A percentile compares a stretch with the other conserved stretches of the same genome.
Conservation (phyloP, 2,329 filamentous ascomycete genomes). For the Pseudogymnoascus sp. region DNA sequence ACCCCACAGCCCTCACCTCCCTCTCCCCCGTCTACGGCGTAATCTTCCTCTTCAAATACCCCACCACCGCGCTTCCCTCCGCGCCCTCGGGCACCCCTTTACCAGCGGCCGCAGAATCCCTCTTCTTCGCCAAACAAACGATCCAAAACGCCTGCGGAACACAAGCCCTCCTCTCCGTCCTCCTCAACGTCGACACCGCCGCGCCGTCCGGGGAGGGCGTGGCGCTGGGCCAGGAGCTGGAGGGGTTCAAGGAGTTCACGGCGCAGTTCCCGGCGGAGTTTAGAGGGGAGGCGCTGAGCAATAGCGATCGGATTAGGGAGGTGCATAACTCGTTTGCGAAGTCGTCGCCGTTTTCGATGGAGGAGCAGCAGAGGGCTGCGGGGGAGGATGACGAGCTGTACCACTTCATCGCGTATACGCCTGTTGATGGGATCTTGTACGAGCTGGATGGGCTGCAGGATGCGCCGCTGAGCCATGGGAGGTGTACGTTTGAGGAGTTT, state of each 20-base stretch:
- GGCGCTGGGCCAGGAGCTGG: slow-evolving; percentile 51
- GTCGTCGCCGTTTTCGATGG: slow-evolving; percentile 81
- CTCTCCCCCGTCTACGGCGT: slow-evolving; percentile 83
- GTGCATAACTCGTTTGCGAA: slow-evolving; percentile 69
- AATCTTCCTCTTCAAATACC: slow-evolving; percentile 98
- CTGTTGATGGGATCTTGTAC: slow-evolving; percentile 71
- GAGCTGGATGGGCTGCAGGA: slow-evolving; percentile 93
- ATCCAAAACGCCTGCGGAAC: slow-evolving; percentile 99
- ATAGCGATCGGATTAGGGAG: slow-evolving; percentile 50
- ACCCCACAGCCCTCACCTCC: slow-evolving; percentile 61
- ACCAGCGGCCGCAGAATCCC: slow-evolving; percentile 58
- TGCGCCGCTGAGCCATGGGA: slow-evolving; percentile 80
- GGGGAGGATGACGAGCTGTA: slow-evolving; percentile 82
- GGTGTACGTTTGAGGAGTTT: slow-evolving; percentile 63
- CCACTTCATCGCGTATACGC: slow-evolving; percentile 94
- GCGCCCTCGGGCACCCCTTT: slow-evolving; percentile 81
- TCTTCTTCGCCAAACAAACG: slow-evolving; percentile 95
- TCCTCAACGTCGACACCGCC: slow-evolving; percentile 66
- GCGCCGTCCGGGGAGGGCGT: slow-evolving; percentile 33
- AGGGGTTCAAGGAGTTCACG: slow-evolving; percentile 65
- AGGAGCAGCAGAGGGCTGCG: slow-evolving; percentile 65
- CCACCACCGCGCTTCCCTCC: slow-evolving; percentile 55
- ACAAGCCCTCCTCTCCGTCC: slow-evolving; percentile 83
- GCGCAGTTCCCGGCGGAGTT: slow-evolving; percentile 57
- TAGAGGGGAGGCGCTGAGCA: slow-evolving; percentile 61